Conservation (phyloP, 1,139 yeast genomes). For the Protomyces macrosporus region DNA sequence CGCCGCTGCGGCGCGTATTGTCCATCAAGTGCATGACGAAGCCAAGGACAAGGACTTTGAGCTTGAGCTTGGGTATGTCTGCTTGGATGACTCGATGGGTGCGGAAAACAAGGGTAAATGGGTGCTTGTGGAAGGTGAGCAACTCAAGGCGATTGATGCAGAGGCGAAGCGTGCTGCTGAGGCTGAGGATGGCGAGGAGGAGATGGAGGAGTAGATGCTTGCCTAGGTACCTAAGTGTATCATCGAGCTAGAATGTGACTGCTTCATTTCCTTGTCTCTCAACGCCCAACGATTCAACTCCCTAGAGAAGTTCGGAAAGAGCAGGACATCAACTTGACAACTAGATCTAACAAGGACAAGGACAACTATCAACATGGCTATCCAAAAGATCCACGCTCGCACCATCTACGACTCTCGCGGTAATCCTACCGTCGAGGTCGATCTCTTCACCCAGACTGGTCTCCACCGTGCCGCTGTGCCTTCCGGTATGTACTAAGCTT, state of each 20-base stretch:
- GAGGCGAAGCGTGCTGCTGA: conserved; percentile 84
- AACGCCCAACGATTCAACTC: background rate
- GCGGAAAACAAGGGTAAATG: conserved; percentile 8
- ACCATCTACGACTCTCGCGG: conserved; percentile 89
- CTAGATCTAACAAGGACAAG: background rate
- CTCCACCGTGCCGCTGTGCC: conserved; percentile 90
- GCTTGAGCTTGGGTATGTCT: conserved; percentile 83
- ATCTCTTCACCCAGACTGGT: conserved; percentile 78
- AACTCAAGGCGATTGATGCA: conserved; percentile 64
- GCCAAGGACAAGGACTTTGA: conserved; percentile 96
- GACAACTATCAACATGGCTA: conserved; percentile 36
- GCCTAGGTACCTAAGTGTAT: too few relatives aligned
- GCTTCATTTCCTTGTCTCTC: background rate
- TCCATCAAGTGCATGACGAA: conserved; percentile 92
- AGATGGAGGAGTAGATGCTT: conserved; percentile 30
- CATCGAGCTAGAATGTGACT: background rate
- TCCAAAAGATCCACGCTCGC: conserved; percentile 74
- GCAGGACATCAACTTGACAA: background rate
- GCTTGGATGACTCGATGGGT: conserved; percentile 43
- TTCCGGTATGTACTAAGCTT: conserved; percentile 71
- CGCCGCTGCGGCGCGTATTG: conserved; percentile 87
- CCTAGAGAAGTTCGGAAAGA: background rate
- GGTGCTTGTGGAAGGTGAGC: conserved; percentile 72
- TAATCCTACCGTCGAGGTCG: conserved; percentile 96
- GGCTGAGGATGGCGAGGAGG: conserved; percentile 63